Evolutionary conservation across 164 flowering plant genomes (phyloP).

Genomic region (Dillenia turbinata): DNA sequence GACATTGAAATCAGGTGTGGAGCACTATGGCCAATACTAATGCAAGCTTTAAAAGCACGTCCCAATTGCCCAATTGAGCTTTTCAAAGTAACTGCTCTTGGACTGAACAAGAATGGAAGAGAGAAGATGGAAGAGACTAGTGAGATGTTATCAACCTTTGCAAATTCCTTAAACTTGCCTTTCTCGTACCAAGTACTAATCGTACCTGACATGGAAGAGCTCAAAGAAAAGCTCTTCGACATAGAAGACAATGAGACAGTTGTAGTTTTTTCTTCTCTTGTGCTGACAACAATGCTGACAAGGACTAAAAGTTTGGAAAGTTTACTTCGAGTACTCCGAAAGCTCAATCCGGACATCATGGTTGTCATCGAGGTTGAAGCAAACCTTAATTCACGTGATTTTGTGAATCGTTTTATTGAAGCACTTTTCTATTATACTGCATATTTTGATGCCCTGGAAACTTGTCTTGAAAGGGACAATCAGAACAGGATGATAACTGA

Average conservation of each 20-base stretch:
- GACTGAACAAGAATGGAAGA: constrained; percentile 9
- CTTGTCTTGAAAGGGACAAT: constrained; percentile 30
- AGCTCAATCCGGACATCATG: constrained; percentile 38
- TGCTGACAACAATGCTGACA: constrained; percentile 22
- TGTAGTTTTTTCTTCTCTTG: constrained; percentile 23
- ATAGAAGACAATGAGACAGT: constrained; percentile 36
- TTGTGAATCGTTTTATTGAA: constrained; percentile 46
- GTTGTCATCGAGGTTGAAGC: constrained; percentile 45
- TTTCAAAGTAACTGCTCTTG: constrained; percentile 44
- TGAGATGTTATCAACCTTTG: constrained; percentile 28
- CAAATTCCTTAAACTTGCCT: constrained; percentile 26
- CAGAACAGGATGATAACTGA: constrained; percentile 24
- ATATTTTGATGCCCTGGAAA: constrained; percentile 38
- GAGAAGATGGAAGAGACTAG: constrained; percentile 27
- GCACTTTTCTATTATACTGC: constrained; percentile 47
- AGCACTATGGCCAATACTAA: constrained; percentile 33
- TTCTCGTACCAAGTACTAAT: constrained; percentile 26
- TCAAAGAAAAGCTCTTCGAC: constrained; percentile 33
- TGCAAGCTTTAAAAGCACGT: constrained; percentile 46
- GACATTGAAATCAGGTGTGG: constrained; percentile 42
- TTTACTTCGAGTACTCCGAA: constrained; percentile 37
- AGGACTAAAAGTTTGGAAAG: constrained; percentile 26
- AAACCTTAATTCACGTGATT: constrained; percentile 42
- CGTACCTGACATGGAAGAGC: constrained; percentile 32
- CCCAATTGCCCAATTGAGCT: constrained; percentile 27